Percentiles rank a stretch among this genome's conserved stretches.
Evolutionary conservation across 2,329 filamentous ascomycete genomes (phyloP).

Genomic region (Sarocladium oryzae): DNA sequence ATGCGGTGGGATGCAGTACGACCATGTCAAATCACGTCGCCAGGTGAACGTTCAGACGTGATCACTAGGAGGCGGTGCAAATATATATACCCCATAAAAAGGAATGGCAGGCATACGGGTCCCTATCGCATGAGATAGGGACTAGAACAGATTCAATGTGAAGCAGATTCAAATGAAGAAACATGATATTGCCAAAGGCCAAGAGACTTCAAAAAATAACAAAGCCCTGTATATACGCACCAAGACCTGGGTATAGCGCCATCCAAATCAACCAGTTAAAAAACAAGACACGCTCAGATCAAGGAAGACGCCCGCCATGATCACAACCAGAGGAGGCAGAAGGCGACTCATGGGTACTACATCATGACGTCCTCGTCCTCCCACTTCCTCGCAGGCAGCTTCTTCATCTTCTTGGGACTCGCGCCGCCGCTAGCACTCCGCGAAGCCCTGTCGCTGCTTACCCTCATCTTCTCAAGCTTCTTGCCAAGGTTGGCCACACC

Average conservation of each 20-base stretch:
- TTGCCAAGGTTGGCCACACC: slow-evolving; percentile 34
- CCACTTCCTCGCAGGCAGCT: slow-evolving; percentile 42
- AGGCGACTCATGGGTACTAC: slow-evolving; percentile 14
- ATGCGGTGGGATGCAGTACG: too few relatives aligned
- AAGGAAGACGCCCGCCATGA: neutral
- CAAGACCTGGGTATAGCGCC: slow-evolving; percentile 7
- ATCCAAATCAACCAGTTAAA: slow-evolving; percentile 1
- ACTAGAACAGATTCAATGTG: neutral
- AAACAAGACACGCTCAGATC: slow-evolving; percentile 2
- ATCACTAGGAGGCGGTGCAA: too few relatives aligned
- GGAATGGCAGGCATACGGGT: too few relatives aligned
- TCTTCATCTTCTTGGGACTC: slow-evolving; percentile 50
- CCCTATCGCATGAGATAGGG: too few relatives aligned
- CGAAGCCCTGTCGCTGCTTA: slow-evolving; percentile 30
- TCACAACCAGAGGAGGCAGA: neutral
- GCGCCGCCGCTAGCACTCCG: slow-evolving; percentile 23
- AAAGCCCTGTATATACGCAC: slow-evolving; percentile 3
- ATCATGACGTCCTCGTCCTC: slow-evolving; percentile 34
- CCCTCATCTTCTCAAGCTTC: slow-evolving; percentile 44
- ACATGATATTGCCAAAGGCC: neutral
- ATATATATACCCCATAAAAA: neutral
- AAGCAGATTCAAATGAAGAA: neutral
- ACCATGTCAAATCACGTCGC: too few relatives aligned
- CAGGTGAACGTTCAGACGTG: too few relatives aligned
- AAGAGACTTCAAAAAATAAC: too few relatives aligned